A percentile compares a stretch with the other conserved stretches of the same genome.
phyloP scores from a whole-genome alignment of 306 rosid genomes.

The Lagenaria siceraria region DNA sequence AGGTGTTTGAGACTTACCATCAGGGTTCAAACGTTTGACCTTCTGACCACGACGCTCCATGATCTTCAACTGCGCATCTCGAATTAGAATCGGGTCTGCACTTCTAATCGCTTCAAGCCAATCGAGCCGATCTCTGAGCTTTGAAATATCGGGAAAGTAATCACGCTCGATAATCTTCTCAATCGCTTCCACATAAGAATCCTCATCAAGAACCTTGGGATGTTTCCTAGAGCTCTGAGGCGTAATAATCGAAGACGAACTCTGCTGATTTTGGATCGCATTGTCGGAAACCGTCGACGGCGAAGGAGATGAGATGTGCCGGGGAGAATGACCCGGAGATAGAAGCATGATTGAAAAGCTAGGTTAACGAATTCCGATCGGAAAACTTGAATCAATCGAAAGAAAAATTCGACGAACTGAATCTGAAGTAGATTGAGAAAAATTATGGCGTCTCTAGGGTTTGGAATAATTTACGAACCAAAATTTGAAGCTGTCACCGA shows the following conservation, averaged over 20 bases:
- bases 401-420: not conserved
- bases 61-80: constrained; percentile 90
- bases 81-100: constrained; percentile 69
- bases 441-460: not conserved
- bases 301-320: constrained; percentile 70
- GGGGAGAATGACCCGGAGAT: constrained; percentile 92
- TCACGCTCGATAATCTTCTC: constrained; percentile 97
- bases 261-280: constrained; percentile 19
- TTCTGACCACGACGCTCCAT: constrained; percentile 63
- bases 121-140: constrained; percentile 91
- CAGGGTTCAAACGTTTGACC: constrained; percentile 36
- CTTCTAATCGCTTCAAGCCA: constrained; percentile 84
- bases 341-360: constrained; percentile 44
- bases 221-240: constrained; percentile 12
- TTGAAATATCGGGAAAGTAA: constrained; percentile 87
- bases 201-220: constrained; percentile 68
- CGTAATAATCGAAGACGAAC: constrained; percentile 22
- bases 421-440: not conserved
- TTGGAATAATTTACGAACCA: not conserved
- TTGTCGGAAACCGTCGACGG: constrained; percentile 27
- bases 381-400: not conserved
- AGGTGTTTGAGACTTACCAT: constrained; percentile 52
- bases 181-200: constrained; percentile 63
- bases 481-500: not conserved
- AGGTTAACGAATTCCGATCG: not conserved